A percentile compares a stretch with the other conserved stretches of the same genome.
These are phyloP conservation scores for Penicillium freii DNA, from an alignment of 2,329 filamentous ascomycete genomes.

Conservation along the genomic window DNA sequence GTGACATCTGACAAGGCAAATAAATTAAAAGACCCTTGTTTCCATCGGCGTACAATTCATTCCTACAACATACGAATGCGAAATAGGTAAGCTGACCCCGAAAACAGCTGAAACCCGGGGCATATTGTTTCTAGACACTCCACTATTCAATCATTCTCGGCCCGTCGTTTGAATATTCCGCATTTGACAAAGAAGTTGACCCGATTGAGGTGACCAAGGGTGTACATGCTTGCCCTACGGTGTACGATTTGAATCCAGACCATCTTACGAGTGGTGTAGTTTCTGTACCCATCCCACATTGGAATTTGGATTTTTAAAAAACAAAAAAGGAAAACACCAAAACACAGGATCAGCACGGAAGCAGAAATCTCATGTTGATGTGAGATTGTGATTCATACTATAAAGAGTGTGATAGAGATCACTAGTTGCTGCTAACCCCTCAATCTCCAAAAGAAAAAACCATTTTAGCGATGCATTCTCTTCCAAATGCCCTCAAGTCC, in stretches of 20 bases:
- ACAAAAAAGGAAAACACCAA: conserved; percentile 2
- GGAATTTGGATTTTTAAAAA: background rate
- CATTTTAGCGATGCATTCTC: conserved; percentile 13
- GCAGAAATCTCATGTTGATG: background rate
- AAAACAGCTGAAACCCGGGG: conserved; percentile 2
- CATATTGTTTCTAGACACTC: background rate
- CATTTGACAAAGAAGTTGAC: background rate
- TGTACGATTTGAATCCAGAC: conserved; percentile 4
- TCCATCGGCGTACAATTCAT: background rate
- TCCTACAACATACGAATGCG: conserved; percentile 6
- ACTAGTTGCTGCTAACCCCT: background rate
- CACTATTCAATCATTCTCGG: background rate
- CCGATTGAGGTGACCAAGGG: background rate
- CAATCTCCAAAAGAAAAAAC: background rate
- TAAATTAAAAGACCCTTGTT: background rate
- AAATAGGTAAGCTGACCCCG: conserved; percentile 4
- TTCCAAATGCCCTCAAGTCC: conserved; percentile 16
- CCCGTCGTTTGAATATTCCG: background rate
- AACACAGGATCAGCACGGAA: conserved; percentile 15
- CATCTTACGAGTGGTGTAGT: background rate
- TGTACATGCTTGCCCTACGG: conserved; percentile 4
- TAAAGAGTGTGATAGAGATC: background rate
- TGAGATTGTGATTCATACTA: background rate
- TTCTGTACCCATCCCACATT: background rate
- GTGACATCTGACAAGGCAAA: conserved; percentile 1